phyloP scores from a whole-genome alignment of 306 rosid species.

The Prunus persica region Prunus_persica_NCBIv2 NC_034015.1:20384501-20385000 shows the following conservation, averaged over 20 bases:
- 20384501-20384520: conserved; percentile 26
- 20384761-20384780: too few relatives aligned
- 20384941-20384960: too few relatives aligned
- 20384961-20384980: neutral
- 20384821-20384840: too few relatives aligned
- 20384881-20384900: too few relatives aligned
- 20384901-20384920: too few relatives aligned
- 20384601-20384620: neutral
- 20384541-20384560: neutral
- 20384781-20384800: too few relatives aligned
- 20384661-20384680: neutral
- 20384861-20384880: too few relatives aligned
- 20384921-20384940: too few relatives aligned
- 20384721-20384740: neutral
- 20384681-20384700: too few relatives aligned
- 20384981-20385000: neutral
- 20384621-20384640: conserved; percentile 16
- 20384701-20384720: neutral
- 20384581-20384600: neutral
- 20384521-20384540: neutral
- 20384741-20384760: neutral
- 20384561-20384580: neutral
- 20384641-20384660: neutral
- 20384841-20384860: too few relatives aligned
- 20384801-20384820: too few relatives aligned